A percentile compares a stretch with the other conserved stretches of the same genome.
Evolutionary conservation across 139 green algal genomes (phyloP).

Genomic region (Astrephomene gubernaculifera): DNA sequence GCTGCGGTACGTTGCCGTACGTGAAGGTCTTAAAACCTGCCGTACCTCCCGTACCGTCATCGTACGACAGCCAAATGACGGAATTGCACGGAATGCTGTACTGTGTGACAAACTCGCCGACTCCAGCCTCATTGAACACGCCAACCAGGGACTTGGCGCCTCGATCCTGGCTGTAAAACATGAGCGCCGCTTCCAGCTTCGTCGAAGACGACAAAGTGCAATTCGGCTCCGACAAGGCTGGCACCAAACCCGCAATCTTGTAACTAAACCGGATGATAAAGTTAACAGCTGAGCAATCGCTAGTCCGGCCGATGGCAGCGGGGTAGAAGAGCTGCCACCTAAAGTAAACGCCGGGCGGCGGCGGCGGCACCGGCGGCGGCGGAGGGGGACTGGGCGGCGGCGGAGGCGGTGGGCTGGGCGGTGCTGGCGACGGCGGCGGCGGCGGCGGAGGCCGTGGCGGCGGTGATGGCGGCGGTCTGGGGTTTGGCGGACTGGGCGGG

Average conservation of each 20-base stretch:
- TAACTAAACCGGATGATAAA: conserved; percentile 23
- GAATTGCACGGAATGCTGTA: conserved; percentile 29
- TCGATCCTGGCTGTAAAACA: neutral
- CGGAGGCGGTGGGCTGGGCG: neutral
- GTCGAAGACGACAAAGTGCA: neutral
- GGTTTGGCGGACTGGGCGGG: neutral
- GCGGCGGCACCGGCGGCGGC: neutral
- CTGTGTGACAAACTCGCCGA: conserved; percentile 1
- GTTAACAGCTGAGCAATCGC: neutral
- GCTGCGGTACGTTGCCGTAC: neutral
- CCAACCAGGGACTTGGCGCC: conserved; percentile 26
- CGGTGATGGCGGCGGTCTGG: neutral
- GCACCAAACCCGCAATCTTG: neutral
- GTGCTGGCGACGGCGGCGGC: neutral
- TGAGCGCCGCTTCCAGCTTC: neutral
- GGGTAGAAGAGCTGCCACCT: conserved; percentile 22
- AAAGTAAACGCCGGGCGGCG: conserved; percentile 10
- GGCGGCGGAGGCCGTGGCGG: neutral
- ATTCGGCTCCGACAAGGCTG: neutral
- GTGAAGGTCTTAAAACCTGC: conserved; percentile 11
- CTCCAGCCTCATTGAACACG: conserved; percentile 13
- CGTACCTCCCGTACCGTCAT: neutral
- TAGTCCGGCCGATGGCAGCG: neutral
- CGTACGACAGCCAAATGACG: conserved; percentile 26
- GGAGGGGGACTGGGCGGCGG: neutral